phyloP scores from a whole-genome alignment of 768 basidiomycete species.

The Suillus plorans region DNA sequence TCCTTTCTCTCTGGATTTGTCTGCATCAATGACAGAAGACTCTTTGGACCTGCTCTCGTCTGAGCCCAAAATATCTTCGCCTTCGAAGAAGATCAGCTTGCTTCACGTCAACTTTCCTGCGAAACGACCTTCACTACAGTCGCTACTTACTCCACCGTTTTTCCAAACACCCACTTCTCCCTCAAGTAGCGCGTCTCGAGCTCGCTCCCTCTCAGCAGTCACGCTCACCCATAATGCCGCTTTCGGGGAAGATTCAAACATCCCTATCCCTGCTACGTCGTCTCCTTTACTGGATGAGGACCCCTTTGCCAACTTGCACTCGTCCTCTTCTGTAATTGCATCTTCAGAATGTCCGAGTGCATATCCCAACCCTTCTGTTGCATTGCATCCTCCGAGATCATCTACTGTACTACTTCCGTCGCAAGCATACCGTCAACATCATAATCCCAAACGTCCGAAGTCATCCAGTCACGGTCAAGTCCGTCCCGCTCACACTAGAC shows the following conservation, averaged over 20 bases:
- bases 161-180: conserved; percentile 42
- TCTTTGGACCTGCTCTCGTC: neutral
- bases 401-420: conserved; percentile 18
- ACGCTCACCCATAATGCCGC: neutral
- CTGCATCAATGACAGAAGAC: conserved; percentile 10
- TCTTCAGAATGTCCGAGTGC: conserved; percentile 1
- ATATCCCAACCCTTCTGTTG: conserved; percentile 9
- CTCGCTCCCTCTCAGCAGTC: conserved; percentile 17
- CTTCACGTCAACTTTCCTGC: conserved; percentile 39
- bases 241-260: conserved; percentile 3
- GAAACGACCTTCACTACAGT: conserved; percentile 54
- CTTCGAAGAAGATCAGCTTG: conserved; percentile 9
- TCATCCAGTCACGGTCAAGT: conserved; percentile 34
- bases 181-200: conserved; percentile 20
- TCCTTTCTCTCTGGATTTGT: conserved; percentile 6
- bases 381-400: conserved; percentile 10
- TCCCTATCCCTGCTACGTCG: conserved; percentile 9
- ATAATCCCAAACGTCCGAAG: conserved; percentile 25
- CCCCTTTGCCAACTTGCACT: conserved; percentile 64
- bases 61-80: conserved; percentile 1
- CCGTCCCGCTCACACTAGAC: conserved; percentile 42
- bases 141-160: conserved; percentile 40
- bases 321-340: conserved; percentile 21
- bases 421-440: conserved; percentile 9
- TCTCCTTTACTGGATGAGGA: conserved; percentile 60